Evolutionary conservation across 176 grass and related monocot genomes (phyloP), one percentile per base, ranked within the genome.

Genomic region (Triticum urartu): DNA sequence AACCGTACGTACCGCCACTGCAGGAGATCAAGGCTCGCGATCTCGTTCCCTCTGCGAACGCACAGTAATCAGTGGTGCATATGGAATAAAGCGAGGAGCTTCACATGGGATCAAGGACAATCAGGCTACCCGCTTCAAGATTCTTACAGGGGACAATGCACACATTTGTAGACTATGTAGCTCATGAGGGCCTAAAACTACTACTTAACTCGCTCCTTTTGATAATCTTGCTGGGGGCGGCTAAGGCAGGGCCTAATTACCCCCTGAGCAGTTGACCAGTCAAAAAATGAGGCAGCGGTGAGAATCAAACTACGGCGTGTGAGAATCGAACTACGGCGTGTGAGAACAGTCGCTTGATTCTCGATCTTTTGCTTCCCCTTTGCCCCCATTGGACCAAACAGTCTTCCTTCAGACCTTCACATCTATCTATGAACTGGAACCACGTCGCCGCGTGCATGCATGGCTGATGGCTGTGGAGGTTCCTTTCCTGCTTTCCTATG

Each of bases 21-120:
- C 40, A 83, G 64, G 10, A 74, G 34, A 74, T 68, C 56, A 80
- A 61, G 76, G 36, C 21, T 62, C 11, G 22, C 8, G 67, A 87
- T 58, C 42, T 74, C 47, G 59, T 67, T 68, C 38, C 21, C 75
- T 38, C 60, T 69, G 85, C 67, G 80, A 87, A 76, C 45, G 68
- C 52, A 85, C 62, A 81, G 50, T 83, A 88, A 85, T 77, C 86
- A 64, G 17, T 85, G 35, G 30, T 52, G 45, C 43, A 78, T 59
- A 9, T 77, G 71, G 82, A 82, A 88, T 91, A 91, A 85, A 88
- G 86, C 71, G 71, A 85, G 71, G 50, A 82, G 78, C 64, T 88
- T 78, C 90, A 85, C 90, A 91, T 91, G 90, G 82, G 89, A 91
- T 91, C 81, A 87, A 87, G 89, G 86, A 91, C 86, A 88, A 81